These are phyloP conservation scores for Jimgerdemannia flammicorona DNA, from an alignment of 192 early-diverging fungal genomes.

Conservation along the genomic window DNA sequence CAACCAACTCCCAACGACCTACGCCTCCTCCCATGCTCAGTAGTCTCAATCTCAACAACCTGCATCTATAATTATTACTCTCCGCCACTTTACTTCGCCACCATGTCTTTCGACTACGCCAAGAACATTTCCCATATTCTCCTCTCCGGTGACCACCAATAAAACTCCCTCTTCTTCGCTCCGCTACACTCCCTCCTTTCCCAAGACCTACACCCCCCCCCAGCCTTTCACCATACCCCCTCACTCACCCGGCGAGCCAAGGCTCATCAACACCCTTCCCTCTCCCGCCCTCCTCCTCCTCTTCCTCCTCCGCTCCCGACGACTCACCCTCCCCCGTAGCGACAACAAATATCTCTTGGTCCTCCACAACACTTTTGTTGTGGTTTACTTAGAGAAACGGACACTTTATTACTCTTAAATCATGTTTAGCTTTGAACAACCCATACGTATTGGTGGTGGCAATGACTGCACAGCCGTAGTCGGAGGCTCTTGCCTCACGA, in stretches of 20 bases:
- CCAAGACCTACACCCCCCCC: slow-evolving; percentile 21
- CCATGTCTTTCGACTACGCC: neutral
- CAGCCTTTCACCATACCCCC: slow-evolving; percentile 28
- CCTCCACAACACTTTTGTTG: neutral
- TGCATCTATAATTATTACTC: neutral
- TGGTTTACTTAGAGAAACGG: neutral
- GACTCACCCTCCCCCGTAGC: neutral
- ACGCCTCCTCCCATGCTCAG: neutral
- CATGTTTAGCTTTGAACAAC: neutral
- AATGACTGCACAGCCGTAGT: neutral
- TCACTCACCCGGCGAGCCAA: neutral
- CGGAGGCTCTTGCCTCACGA: neutral
- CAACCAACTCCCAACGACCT: neutral
- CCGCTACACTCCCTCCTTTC: neutral
- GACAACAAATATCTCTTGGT: neutral
- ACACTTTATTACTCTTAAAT: neutral
- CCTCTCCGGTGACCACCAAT: neutral
- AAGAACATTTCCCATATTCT: neutral
- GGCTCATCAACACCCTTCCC: slow-evolving; percentile 25
- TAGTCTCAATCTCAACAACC: neutral
- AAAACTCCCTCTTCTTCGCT: neutral
- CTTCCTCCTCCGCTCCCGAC: slow-evolving; percentile 25
- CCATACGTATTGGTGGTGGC: neutral
- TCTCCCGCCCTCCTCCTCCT: slow-evolving; percentile 29
- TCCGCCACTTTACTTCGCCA: neutral